Percentiles rank a stretch among this genome's conserved stretches.
Conservation (phyloP, 2,329 filamentous ascomycete species). For the Ceratocystis harringtonii region DNA sequence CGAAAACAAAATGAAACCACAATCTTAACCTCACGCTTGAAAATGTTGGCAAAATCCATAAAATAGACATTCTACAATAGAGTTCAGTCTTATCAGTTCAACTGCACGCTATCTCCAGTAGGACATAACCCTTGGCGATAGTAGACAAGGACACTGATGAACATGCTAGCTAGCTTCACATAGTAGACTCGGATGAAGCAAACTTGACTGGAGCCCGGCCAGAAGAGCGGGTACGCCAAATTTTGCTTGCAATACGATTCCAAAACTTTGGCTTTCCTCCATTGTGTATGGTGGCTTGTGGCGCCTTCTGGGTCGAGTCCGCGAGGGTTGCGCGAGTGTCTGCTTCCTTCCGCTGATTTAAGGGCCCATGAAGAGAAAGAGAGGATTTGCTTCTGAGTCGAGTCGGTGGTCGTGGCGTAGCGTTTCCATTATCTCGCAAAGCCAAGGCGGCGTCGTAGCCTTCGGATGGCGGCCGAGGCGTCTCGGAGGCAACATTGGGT, state of each 20-base stretch:
- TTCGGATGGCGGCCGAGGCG: background rate
- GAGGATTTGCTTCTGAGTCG: slow-evolving; percentile 3
- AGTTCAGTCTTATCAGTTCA: too few relatives aligned
- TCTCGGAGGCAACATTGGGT: background rate
- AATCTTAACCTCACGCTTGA: background rate
- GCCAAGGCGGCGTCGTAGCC: slow-evolving; percentile 4
- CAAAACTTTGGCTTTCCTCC: slow-evolving; percentile 13
- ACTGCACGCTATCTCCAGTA: background rate
- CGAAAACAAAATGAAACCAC: background rate
- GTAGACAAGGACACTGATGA: background rate
- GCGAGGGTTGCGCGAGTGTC: background rate
- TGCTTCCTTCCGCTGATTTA: background rate
- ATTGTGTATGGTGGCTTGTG: slow-evolving; percentile 6
- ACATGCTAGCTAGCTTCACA: background rate
- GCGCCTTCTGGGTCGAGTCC: background rate
- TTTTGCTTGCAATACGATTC: slow-evolving; percentile 12
- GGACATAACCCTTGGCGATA: background rate
- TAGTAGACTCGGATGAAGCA: background rate
- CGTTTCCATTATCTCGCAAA: slow-evolving; percentile 6
- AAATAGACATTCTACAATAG: too few relatives aligned
- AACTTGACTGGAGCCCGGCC: background rate
- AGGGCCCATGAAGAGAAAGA: background rate
- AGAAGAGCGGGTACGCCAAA: slow-evolving; percentile 1
- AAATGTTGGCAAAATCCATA: background rate
- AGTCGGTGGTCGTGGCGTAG: slow-evolving; percentile 3